Evolutionary conservation across 1,139 yeast species (phyloP), one percentile per base, ranked within the genome.

Genomic region (Candida labiduridarum): DNA sequence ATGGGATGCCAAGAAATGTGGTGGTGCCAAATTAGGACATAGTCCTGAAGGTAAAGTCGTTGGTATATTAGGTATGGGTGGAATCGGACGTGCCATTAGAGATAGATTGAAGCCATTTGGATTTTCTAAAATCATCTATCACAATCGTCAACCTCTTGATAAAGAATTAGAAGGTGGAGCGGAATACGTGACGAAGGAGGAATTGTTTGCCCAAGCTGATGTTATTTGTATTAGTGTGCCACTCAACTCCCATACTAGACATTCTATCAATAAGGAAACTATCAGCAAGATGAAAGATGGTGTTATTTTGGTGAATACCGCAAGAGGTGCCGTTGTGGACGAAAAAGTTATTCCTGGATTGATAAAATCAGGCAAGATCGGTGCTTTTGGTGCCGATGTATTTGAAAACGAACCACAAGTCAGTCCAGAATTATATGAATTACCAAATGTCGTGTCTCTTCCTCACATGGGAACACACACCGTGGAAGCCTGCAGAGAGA

Each of bases 391-490:
- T 14, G 67, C 91, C 40, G 97, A 91, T 65, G 97, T 91, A 33
- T 87, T 83, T 67, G 96, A 89, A 64, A 71, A 78, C 57, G 97
- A 92, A 70, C 98, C 98, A 7, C 60, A 81, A 55, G 84, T 83
- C 16, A 77, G 85, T 35, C 66, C 74, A 58, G 89, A 85, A 53
- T 69, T 87, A 53, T 68, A 79, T 46, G 71, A 72, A 15, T 64
- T 81, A 59, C 82, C 83, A 4, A 81, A 83, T 52, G 89, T 84
- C 14, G 75, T 85, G 11, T 77, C 86, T 41, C 72, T 86, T 58
- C 96, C 96, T 16, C 96, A 90, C 64, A 82, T 87, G 85, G 96
- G 96, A 30, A 89, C 96, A 0, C 84, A 82, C 64, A 76, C 94
- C 1, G 65, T 68, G 44, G 87, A 83, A 62, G 81, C 88, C 2